phyloP scores from a whole-genome alignment of 108 stramenopile species.

The Pinguiococcus pyrenoidosus region DNA sequence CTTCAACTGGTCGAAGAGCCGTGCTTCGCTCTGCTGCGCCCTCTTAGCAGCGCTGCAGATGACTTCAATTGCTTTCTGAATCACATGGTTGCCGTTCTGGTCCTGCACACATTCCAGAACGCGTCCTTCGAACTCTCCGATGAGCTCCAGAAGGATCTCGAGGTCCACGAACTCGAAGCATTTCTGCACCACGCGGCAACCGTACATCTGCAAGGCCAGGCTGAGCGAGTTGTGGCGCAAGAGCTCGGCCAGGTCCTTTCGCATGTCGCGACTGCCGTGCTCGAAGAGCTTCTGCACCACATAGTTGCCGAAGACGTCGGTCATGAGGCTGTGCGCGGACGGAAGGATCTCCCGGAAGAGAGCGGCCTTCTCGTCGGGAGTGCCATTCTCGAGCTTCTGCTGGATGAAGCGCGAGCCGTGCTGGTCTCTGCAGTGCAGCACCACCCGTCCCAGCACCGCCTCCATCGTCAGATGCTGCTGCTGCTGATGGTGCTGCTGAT shows the following conservation, averaged over 20 bases:
- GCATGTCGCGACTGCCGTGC: slow-evolving; percentile 3
- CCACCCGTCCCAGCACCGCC: slow-evolving; percentile 45
- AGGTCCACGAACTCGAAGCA: slow-evolving; percentile 64
- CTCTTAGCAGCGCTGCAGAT: no score
- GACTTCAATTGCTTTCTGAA: slow-evolving; percentile 39
- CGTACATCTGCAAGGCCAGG: slow-evolving; percentile 65
- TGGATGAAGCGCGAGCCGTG: slow-evolving; percentile 95
- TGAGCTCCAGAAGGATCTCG: slow-evolving; percentile 53
- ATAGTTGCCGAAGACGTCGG: slow-evolving; percentile 48
- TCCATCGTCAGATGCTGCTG: slow-evolving; percentile 2
- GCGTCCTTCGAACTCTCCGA: slow-evolving; percentile 65
- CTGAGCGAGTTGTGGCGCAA: not conserved
- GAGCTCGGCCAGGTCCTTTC: slow-evolving; percentile 2
- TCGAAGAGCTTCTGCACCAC: slow-evolving; percentile 41
- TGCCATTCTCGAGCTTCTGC: slow-evolving; percentile 65
- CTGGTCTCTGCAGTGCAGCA: slow-evolving; percentile 89
- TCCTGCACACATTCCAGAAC: slow-evolving; percentile 85
- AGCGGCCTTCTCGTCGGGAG: slow-evolving; percentile 47
- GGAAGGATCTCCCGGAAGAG: slow-evolving; percentile 55
- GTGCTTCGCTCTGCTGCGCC: no score
- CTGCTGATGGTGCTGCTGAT: no score
- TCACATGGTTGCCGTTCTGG: slow-evolving; percentile 93
- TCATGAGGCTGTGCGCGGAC: slow-evolving; percentile 24
- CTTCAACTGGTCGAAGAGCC: no score
- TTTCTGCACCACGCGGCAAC: slow-evolving; percentile 88